These are phyloP conservation scores for Crassisporium funariophilum DNA, from an alignment of 768 basidiomycete genomes.

Conservation along the genomic window DNA sequence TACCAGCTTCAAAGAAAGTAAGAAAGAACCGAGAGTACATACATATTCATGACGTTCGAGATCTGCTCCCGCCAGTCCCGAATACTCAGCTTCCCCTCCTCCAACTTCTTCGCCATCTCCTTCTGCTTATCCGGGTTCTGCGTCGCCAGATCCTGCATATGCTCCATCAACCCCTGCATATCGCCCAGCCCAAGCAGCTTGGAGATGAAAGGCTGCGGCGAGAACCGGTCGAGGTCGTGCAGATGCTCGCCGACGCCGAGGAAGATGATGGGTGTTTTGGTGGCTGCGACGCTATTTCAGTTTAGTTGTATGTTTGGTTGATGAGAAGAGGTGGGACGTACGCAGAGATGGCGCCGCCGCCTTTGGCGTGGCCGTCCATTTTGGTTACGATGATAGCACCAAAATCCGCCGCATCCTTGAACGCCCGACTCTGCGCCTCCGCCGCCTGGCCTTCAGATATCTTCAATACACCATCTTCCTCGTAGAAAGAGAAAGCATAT, in stretches of 20 bases:
- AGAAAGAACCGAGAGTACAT: conserved; percentile 10
- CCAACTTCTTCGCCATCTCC: conserved; percentile 96
- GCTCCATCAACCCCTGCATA: conserved; percentile 96
- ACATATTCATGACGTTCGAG: conserved; percentile 98
- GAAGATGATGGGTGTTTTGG: conserved; percentile 98
- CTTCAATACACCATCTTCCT: not conserved
- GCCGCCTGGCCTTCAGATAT: conserved; percentile 82
- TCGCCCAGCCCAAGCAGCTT: conserved; percentile 96
- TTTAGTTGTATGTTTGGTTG: conserved; percentile 5
- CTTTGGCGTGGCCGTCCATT: conserved; percentile 99
- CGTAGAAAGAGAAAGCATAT: not conserved
- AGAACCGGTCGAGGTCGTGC: conserved; percentile 94
- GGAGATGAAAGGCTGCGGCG: conserved; percentile 95
- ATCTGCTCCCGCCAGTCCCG: conserved; percentile 98
- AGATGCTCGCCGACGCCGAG: conserved; percentile 97
- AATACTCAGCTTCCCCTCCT: conserved; percentile 96
- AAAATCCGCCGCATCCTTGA: conserved; percentile 97
- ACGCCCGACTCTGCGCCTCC: conserved; percentile 92
- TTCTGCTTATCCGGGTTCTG: conserved; percentile 97
- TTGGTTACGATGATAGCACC: conserved; percentile 99
- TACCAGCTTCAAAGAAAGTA: too few relatives aligned
- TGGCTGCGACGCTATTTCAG: conserved; percentile 84
- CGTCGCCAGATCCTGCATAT: conserved; percentile 94
- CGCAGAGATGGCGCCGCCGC: conserved; percentile 99
- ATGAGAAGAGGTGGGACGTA: conserved; percentile 43